phyloP scores from a whole-genome alignment of 345 rosid species.

The Eucalyptus leucophloia region DNA sequence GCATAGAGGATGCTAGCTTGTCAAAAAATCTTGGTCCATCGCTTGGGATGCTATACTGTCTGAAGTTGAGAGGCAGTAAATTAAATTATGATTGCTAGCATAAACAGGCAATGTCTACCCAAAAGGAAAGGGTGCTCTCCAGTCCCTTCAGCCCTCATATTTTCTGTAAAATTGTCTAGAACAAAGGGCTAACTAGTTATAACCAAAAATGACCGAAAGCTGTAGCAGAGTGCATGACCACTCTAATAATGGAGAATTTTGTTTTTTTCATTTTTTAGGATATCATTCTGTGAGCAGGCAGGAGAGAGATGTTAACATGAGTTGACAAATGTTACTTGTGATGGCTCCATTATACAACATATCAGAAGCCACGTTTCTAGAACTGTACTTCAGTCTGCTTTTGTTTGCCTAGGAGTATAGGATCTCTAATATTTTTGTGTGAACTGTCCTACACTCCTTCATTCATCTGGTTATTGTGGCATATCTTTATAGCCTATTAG shows the following conservation, averaged over 20 bases:
- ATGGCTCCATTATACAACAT: not conserved
- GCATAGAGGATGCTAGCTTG: not conserved
- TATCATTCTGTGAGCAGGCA: not conserved
- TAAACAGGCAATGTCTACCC: not conserved
- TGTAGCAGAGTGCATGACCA: not conserved
- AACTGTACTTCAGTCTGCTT: not conserved
- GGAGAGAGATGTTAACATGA: not conserved
- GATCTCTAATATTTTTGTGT: not conserved
- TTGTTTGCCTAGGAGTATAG: not conserved
- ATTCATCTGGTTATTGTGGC: not conserved
- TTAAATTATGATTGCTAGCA: not conserved
- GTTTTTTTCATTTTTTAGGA: not conserved
- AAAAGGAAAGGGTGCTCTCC: not conserved
- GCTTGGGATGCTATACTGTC: not conserved
- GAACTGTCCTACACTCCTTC: not conserved
- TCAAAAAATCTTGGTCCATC: not conserved
- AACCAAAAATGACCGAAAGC: not conserved
- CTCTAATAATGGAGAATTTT: not conserved
- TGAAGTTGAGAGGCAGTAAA: not conserved
- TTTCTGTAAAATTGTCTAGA: not conserved
- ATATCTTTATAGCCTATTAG: not conserved
- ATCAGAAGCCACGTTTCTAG: not conserved
- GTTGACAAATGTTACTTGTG: not conserved
- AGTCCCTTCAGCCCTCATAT: not conserved
- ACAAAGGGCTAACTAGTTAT: not conserved